Evolutionary conservation across 1,139 yeast genomes (phyloP).

Genomic region (Saccharomyces pastorianus): DNA sequence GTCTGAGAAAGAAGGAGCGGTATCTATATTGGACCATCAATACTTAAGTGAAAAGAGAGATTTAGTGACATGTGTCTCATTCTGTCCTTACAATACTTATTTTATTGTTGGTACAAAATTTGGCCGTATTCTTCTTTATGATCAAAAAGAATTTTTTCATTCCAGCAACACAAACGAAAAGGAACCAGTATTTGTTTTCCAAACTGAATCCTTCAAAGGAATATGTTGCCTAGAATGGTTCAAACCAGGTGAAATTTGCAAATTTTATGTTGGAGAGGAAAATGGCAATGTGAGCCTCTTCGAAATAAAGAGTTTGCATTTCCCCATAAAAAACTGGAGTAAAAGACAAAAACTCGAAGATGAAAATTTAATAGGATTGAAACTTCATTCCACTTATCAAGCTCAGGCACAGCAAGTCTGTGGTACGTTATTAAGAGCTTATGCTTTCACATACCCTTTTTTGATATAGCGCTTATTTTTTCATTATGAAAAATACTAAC

Average conservation of each 20-base stretch:
- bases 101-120: slow-evolving; percentile 53
- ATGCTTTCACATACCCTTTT: neutral
- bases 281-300: slow-evolving; percentile 50
- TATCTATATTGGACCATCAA: slow-evolving; percentile 31
- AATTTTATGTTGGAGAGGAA: slow-evolving; percentile 62
- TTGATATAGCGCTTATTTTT: slow-evolving; percentile 3
- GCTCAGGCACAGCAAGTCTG: slow-evolving; percentile 63
- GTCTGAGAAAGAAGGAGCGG: slow-evolving; percentile 48
- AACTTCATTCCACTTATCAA: slow-evolving; percentile 31
- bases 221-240: slow-evolving; percentile 62
- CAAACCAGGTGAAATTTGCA: slow-evolving; percentile 23
- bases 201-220: slow-evolving; percentile 33
- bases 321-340: neutral
- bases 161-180: slow-evolving; percentile 12
- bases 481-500: neutral
- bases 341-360: neutral
- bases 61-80: slow-evolving; percentile 51
- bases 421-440: slow-evolving; percentile 35
- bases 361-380: neutral
- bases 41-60: slow-evolving; percentile 31
- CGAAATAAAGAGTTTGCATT: slow-evolving; percentile 24
- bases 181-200: slow-evolving; percentile 22
- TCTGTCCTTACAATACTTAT: slow-evolving; percentile 39
- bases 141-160: slow-evolving; percentile 26
- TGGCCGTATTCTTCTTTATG: slow-evolving; percentile 42